These are phyloP conservation scores for Pyricularia sp. DNA, from an alignment of 2,329 filamentous ascomycete species.

Conservation along the genomic window DNA sequence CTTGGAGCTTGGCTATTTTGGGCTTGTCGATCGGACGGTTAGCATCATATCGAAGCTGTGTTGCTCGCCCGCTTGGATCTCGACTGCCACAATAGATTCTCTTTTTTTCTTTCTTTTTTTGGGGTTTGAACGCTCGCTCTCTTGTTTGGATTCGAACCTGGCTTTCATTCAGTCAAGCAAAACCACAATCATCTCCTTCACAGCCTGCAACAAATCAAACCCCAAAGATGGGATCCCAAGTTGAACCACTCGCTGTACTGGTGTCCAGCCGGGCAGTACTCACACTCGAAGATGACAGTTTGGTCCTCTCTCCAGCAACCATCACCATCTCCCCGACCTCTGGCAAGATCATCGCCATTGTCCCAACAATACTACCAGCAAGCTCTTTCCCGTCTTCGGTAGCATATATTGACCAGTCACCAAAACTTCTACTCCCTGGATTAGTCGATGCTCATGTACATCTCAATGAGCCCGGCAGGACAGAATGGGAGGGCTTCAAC, in stretches of 20 bases:
- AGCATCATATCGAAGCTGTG: background rate
- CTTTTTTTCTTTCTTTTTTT: too few relatives aligned
- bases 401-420: constrained; percentile 75
- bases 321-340: constrained; percentile 68
- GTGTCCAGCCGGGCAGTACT: constrained; percentile 79
- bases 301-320: constrained; percentile 68
- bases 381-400: constrained; percentile 64
- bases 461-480: constrained; percentile 91
- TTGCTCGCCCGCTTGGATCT: background rate
- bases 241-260: constrained; percentile 55
- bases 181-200: background rate
- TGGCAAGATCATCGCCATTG: constrained; percentile 71
- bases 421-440: constrained; percentile 77
- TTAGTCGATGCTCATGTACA: constrained; percentile 96
- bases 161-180: background rate
- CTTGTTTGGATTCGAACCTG: background rate
- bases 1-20: background rate
- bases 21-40: background rate
- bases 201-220: background rate
- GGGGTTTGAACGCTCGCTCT: background rate
- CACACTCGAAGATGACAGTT: constrained; percentile 53
- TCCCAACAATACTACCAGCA: constrained; percentile 63
- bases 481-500: constrained; percentile 97
- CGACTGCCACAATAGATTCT: background rate
- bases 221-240: constrained; percentile 10